Evolutionary conservation across 2,329 filamentous ascomycete genomes (phyloP), one percentile per base, ranked within the genome.

Genomic region (Fusarium caatingaense): DNA sequence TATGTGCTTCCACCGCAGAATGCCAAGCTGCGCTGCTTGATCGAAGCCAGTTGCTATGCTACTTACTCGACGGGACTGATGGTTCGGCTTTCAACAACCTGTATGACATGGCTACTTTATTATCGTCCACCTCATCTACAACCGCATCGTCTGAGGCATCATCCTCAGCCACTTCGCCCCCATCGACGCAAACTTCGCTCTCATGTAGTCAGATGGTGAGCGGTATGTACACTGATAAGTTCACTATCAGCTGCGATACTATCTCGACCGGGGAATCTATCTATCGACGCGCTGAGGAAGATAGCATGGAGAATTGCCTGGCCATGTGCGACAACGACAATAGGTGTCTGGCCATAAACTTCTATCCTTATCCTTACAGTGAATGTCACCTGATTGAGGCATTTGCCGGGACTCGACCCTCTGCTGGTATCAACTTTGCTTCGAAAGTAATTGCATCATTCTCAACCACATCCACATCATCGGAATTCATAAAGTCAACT

Each of bases 1-100:
- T 47, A 6, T 47, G 45, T 20, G 8, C 18, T 20, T 1, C 3
- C 3, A 47, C 8, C 12, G 0, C 5, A 30, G 3, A n/a, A 0
- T 47, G 45, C n/a, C 27, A 16, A 3, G 13, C 18, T 5, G 25
- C 45, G 16, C 45, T 47, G 3, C 20, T 47, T 3, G 45, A 47
- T 6, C 5, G 13, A 6, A 30, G 25, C 0, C 45, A 47, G n/a
- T 47, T 0, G 1, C 5, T 11, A 3, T 47, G 45, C 45, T 47
- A 47, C n/a, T 6, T 20, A 7, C n/a, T 47, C 7, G 45, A 47
- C 8, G 45, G 6, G 6, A 20, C 25, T 8, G 45, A 47, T 16
- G 45, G 45, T 5, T n/a, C n/a, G 20, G 45, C 45, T 2, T 6
- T 27, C 2, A 47, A 30, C 4, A 30, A 20, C 8, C 5, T 47